Conservation (phyloP, 1,284 basidiomycete species). For the Leccinum subfulvum region DNA sequence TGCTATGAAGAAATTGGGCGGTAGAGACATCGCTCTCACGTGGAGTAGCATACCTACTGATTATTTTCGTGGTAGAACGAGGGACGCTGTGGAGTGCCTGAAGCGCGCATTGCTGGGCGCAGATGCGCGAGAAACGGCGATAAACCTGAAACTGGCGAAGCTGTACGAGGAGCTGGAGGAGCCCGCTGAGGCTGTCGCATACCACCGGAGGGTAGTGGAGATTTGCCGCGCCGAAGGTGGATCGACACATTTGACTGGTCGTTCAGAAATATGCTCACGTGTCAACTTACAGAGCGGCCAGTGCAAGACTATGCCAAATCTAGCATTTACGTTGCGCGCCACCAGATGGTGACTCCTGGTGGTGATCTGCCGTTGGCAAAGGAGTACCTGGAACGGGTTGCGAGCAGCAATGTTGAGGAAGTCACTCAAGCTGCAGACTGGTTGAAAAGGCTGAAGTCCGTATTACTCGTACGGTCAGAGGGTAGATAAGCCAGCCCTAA, state of each 20-base stretch:
- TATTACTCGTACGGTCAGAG: constrained; percentile 27
- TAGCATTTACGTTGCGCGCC: constrained; percentile 78
- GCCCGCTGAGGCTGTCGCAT: constrained; percentile 61
- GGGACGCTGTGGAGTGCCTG: constrained; percentile 86
- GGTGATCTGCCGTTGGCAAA: constrained; percentile 62
- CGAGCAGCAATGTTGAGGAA: constrained; percentile 75
- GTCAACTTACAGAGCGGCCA: constrained; percentile 49
- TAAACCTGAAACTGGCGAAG: constrained; percentile 76
- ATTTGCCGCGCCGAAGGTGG: constrained; percentile 60
- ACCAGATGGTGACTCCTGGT: constrained; percentile 61
- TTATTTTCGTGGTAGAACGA: constrained; percentile 41
- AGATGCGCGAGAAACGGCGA: constrained; percentile 74
- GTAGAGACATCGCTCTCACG: constrained; percentile 40
- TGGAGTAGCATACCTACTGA: constrained; percentile 4
- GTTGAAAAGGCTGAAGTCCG: constrained; percentile 52
- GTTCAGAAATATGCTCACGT: constrained; percentile 13
- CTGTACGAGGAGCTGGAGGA: constrained; percentile 73
- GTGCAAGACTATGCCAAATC: constrained; percentile 77
- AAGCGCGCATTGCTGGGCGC: constrained; percentile 86
- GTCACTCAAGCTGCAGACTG: constrained; percentile 63
- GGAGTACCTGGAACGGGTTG: constrained; percentile 70
- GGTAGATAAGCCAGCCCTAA: constrained; percentile 38
- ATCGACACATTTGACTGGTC: constrained; percentile 13
- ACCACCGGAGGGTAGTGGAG: constrained; percentile 74
- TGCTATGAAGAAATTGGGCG: constrained; percentile 90